phyloP scores from a whole-genome alignment of 768 basidiomycete genomes.

The Auricularia cornea region DNA sequence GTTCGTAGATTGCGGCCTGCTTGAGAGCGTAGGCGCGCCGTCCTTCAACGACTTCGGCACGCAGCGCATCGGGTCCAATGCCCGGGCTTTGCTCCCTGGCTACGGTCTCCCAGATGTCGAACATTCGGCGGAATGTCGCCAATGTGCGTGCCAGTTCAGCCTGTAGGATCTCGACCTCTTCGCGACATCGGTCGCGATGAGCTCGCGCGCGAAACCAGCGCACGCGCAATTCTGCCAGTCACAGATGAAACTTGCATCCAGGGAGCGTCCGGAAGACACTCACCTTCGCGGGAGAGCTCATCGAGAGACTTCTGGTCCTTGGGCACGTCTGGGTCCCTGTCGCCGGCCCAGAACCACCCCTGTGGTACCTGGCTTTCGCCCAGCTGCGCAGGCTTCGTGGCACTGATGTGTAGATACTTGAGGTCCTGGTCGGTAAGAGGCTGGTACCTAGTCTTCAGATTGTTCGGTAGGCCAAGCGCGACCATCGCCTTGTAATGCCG shows the following conservation, averaged over 20 bases:
- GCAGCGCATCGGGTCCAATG: background rate
- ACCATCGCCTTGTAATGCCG: background rate
- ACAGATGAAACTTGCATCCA: constrained; percentile 23
- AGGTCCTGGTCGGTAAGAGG: background rate
- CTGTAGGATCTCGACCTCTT: constrained; percentile 13
- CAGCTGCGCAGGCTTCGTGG: background rate
- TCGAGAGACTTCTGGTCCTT: constrained; percentile 4
- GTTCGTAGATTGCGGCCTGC: constrained; percentile 6
- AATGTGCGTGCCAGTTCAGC: constrained; percentile 8
- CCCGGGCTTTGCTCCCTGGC: background rate
- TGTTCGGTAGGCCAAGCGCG: background rate
- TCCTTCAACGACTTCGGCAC: background rate
- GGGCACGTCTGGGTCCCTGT: constrained; percentile 3
- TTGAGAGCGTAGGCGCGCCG: constrained; percentile 4
- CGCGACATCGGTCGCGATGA: constrained; percentile 9
- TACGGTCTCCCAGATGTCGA: background rate
- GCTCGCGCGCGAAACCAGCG: constrained; percentile 13
- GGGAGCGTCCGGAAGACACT: too few relatives aligned
- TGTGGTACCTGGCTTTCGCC: background rate
- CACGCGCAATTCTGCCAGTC: constrained; percentile 26
- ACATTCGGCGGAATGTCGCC: background rate
- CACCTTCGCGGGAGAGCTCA: background rate
- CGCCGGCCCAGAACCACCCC: background rate
- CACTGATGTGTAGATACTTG: background rate
- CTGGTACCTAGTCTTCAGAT: background rate